These are phyloP conservation scores for Trametes cingulata DNA, from an alignment of 768 basidiomycete genomes.

Conservation along the genomic window DNA sequence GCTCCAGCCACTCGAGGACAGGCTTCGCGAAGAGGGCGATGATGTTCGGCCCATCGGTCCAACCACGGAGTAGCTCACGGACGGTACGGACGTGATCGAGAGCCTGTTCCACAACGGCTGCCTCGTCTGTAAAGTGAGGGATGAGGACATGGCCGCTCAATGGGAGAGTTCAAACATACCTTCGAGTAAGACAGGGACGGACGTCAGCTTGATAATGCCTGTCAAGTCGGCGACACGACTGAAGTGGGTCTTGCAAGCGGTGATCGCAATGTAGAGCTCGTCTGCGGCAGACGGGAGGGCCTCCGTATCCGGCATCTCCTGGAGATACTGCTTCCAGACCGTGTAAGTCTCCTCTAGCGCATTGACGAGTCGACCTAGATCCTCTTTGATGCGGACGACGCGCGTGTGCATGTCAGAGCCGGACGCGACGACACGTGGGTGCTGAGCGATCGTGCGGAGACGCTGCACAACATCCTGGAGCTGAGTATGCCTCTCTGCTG, in stretches of 20 bases:
- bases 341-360: constrained; percentile 34
- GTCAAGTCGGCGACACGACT: constrained; percentile 29
- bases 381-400: constrained; percentile 26
- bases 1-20: constrained; percentile 34
- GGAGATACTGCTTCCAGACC: constrained; percentile 23
- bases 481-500: neutral
- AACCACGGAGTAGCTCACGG: neutral
- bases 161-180: constrained; percentile 30
- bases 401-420: constrained; percentile 26
- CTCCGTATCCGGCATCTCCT: constrained; percentile 34
- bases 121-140: constrained; percentile 14
- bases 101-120: neutral
- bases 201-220: constrained; percentile 28
- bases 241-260: constrained; percentile 14
- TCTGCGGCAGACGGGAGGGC: constrained; percentile 27
- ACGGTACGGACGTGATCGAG: constrained; percentile 10
- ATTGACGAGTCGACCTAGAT: constrained; percentile 29
- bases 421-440: constrained; percentile 27
- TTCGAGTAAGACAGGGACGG: constrained; percentile 38
- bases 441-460: constrained; percentile 11
- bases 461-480: constrained; percentile 14
- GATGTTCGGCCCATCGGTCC: constrained; percentile 7
- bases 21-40: constrained; percentile 36
- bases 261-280: constrained; percentile 23
- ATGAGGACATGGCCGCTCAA: neutral